Evolutionary conservation across 257 asterid species (phyloP), one percentile per base, ranked within the genome.

Genomic region (Vinca minor): DNA sequence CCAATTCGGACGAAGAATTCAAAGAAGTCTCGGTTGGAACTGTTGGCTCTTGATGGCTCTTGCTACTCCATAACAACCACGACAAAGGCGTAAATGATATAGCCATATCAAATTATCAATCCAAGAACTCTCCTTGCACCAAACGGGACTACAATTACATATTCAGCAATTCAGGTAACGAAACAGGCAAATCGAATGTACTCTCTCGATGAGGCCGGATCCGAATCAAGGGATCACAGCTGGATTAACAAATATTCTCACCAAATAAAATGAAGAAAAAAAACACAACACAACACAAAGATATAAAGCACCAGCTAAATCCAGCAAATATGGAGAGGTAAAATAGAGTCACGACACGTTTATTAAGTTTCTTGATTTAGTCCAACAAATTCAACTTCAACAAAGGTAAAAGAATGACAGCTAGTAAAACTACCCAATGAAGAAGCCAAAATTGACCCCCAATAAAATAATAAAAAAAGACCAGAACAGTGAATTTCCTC

Each of bases 31-130:
- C 77, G 9, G 56, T 60, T 11, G 75, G 61, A 59, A 65, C 45
- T 56, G 73, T 64, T 56, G 79, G 79, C n/a, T n/a, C n/a, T 49
- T 73, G 69, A 55, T 50, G 65, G 69, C 72, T 71, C 72, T 75
- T 81, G 59, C 81, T 77, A 70, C 86, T 59, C 81, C 81, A 76
- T 28, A 58, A 64, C 79, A 77, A 74, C 81, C 79, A 73, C 14
- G 81, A 69, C 25, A 78, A 25, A 38, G 73, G 71, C 29, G 71
- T 66, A 17, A 81, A 73, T 47, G 81, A 74, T 48, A 78, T 28
- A 35, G 83, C 71, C 83, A 76, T 78, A 12, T 64, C 73, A n/a
- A n/a, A n/a, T n/a, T n/a, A n/a, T n/a, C n/a, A 48, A 62, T 58
- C 71, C 63, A 50, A 32, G 52, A 53, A 8, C 53, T 41, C 45